These are phyloP conservation scores for Termitomyces sp. DNA, from an alignment of 768 basidiomycete genomes.

Conservation along the genomic window DNA sequence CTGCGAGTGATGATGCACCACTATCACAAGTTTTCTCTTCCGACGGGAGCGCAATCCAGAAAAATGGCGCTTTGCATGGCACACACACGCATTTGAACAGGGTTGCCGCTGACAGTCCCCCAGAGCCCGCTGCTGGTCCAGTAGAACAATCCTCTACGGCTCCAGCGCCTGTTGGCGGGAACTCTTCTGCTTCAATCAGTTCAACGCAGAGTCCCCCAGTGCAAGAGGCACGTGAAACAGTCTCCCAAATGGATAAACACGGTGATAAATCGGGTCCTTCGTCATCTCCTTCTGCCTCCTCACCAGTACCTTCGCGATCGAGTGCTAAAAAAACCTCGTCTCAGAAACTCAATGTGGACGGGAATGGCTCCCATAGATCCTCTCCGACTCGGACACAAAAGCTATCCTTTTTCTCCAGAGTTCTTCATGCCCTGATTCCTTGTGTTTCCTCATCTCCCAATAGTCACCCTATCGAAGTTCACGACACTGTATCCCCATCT, in stretches of 20 bases:
- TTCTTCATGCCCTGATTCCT: slow-evolving; percentile 59
- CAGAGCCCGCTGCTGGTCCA: slow-evolving; percentile 3
- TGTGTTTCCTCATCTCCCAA: slow-evolving; percentile 51
- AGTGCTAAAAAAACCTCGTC: slow-evolving; percentile 7
- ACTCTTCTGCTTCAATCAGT: slow-evolving; percentile 1
- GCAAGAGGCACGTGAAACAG: slow-evolving; percentile 10
- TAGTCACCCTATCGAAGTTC: slow-evolving; percentile 39
- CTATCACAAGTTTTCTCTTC: slow-evolving; percentile 2
- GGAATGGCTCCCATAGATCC: slow-evolving; percentile 11
- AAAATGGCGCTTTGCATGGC: neutral
- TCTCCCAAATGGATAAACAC: slow-evolving; percentile 14
- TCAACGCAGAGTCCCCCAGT: slow-evolving; percentile 3
- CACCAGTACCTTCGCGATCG: slow-evolving; percentile 6
- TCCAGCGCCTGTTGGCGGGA: slow-evolving; percentile 1
- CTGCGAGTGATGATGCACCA: slow-evolving; percentile 11
- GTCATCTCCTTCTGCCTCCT: slow-evolving; percentile 8
- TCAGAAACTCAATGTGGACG: slow-evolving; percentile 15
- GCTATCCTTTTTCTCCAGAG: slow-evolving; percentile 52
- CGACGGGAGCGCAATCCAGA: slow-evolving; percentile 6
- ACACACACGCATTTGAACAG: neutral
- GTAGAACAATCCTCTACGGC: slow-evolving; percentile 7
- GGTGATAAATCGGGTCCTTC: slow-evolving; percentile 11
- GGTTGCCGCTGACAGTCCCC: neutral
- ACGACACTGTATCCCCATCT: slow-evolving; percentile 19
- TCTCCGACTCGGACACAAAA: slow-evolving; percentile 21